A percentile compares a stretch with the other conserved stretches of the same genome.
Conservation (phyloP, 140 eudicot genomes). For the Flaveria floridana region DNA sequence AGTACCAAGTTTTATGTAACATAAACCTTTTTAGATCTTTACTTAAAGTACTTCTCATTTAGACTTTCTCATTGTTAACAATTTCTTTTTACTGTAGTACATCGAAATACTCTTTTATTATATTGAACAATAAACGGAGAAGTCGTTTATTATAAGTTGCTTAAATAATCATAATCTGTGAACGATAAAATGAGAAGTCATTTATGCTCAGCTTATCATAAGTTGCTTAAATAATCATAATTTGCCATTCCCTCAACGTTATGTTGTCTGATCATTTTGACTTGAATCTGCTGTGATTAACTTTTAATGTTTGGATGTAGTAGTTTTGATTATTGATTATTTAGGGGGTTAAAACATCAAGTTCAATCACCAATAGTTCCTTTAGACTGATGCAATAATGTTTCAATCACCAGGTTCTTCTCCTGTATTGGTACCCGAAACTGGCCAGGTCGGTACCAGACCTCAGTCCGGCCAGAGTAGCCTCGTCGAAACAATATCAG, state of each 20-base stretch:
- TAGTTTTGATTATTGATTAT: not conserved
- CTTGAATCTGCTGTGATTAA: not conserved
- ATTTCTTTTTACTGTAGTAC: not conserved
- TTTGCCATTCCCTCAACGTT: not conserved
- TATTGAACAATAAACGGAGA: not conserved
- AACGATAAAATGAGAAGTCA: not conserved
- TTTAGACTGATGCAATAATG: slow-evolving; percentile 11
- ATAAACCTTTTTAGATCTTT: not conserved
- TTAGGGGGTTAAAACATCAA: not conserved
- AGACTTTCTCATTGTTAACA: not conserved
- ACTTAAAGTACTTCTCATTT: not conserved
- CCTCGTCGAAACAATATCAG: slow-evolving; percentile 44
- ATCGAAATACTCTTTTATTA: not conserved
- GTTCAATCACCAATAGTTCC: not conserved
- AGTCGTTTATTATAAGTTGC: not conserved
- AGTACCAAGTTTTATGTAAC: not conserved
- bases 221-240: slow-evolving; percentile 13
- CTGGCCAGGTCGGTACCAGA: slow-evolving; percentile 37
- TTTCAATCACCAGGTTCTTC: slow-evolving; percentile 38
- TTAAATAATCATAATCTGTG: not conserved
- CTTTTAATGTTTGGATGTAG: not conserved
- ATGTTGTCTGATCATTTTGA: slow-evolving; percentile 4
- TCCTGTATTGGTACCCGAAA: slow-evolving; percentile 27
- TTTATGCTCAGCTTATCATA: not conserved
- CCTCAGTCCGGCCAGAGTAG: slow-evolving; percentile 57